Evolutionary conservation across 768 basidiomycete species (phyloP).

Genomic region (Porpolomopsis calyptriformis): DNA sequence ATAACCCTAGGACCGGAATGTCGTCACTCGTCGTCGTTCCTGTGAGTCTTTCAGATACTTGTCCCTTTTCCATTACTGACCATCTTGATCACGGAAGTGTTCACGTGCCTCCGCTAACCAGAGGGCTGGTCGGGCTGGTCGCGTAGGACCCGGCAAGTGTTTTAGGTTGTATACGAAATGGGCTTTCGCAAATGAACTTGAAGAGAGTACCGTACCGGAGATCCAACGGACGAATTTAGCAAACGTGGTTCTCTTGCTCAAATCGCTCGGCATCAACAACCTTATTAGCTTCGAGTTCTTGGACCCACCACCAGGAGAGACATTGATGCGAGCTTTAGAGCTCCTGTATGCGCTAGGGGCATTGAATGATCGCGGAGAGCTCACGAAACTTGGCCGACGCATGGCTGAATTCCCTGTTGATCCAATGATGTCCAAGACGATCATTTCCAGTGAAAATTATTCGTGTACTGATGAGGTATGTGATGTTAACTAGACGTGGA

Average conservation of each 20-base stretch:
- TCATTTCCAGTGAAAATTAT: constrained; percentile 92
- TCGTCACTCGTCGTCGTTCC: constrained; percentile 93
- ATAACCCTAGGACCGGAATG: constrained; percentile 98
- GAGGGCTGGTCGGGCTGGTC: constrained; percentile 91
- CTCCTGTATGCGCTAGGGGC: constrained; percentile 92
- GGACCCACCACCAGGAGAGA: constrained; percentile 96
- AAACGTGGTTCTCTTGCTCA: constrained; percentile 89
- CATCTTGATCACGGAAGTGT: constrained; percentile 40
- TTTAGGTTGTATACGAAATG: constrained; percentile 99
- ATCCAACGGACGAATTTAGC: constrained; percentile 98
- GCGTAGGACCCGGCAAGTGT: constrained; percentile 95
- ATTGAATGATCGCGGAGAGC: constrained; percentile 88
- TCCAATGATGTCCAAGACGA: constrained; percentile 92
- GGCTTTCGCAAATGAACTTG: constrained; percentile 92
- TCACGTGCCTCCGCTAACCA: constrained; percentile 97
- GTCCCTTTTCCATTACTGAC: not conserved
- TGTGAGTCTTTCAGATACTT: constrained; percentile 34
- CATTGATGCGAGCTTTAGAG: constrained; percentile 90
- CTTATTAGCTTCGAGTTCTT: constrained; percentile 97
- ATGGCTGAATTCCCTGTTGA: constrained; percentile 99
- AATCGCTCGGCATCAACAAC: constrained; percentile 97
- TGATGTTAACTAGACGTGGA: not conserved
- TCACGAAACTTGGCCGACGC: constrained; percentile 91
- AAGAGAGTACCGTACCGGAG: constrained; percentile 95
- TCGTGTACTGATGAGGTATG: constrained; percentile 90